Evolutionary conservation across 2,329 filamentous ascomycete genomes (phyloP).

Genomic region (Nemania sp.): DNA sequence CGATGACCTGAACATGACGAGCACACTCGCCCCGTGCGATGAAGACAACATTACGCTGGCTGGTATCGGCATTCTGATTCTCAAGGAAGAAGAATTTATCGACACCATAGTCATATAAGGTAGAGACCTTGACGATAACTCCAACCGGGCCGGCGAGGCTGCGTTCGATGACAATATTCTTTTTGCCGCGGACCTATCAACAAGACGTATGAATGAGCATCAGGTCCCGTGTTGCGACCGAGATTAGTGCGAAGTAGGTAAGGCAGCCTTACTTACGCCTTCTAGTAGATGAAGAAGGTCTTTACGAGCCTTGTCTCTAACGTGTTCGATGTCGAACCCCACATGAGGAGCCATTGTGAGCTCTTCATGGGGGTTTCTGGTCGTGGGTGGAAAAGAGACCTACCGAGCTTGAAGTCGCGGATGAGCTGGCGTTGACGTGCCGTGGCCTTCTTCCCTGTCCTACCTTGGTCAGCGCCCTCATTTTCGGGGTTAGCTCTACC

Average conservation of each 20-base stretch:
- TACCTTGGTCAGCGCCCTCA: neutral
- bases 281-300: slow-evolving; percentile 91
- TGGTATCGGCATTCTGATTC: slow-evolving; percentile 92
- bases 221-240: slow-evolving; percentile 12
- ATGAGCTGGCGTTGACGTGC: slow-evolving; percentile 15
- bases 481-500: slow-evolving; percentile 2
- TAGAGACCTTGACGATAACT: slow-evolving; percentile 92
- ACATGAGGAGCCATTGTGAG: slow-evolving; percentile 70
- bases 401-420: slow-evolving; percentile 6
- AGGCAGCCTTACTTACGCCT: slow-evolving; percentile 71
- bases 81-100: slow-evolving; percentile 97
- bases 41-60: slow-evolving; percentile 93
- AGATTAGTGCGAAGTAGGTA: slow-evolving; percentile 19
- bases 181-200: slow-evolving; percentile 90
- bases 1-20: slow-evolving; percentile 80
- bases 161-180: slow-evolving; percentile 94
- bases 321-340: slow-evolving; percentile 74
- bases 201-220: slow-evolving; percentile 30
- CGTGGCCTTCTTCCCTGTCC: neutral
- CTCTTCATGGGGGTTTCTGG: slow-evolving; percentile 51
- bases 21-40: slow-evolving; percentile 89
- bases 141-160: slow-evolving; percentile 87
- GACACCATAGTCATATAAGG: slow-evolving; percentile 94
- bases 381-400: slow-evolving; percentile 9
- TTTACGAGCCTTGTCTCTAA: slow-evolving; percentile 81